A percentile compares a stretch with the other conserved stretches of the same genome.
Conservation (phyloP, 192 early-diverging fungal species). For the Backusella sp. region DNA sequence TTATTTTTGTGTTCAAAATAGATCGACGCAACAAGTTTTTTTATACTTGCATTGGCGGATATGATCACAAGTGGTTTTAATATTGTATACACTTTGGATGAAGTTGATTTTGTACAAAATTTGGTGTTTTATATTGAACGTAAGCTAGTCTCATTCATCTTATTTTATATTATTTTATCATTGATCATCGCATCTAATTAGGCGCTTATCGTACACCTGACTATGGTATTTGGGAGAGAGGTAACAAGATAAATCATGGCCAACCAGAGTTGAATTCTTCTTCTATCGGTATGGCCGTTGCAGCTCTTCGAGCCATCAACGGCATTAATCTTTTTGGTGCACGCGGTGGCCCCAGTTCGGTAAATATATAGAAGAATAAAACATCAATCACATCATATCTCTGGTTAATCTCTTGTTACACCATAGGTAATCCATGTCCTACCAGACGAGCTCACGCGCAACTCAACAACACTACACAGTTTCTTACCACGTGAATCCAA, state of each 20-base stretch:
- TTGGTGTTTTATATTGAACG: slow-evolving; percentile 87
- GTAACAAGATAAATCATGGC: slow-evolving; percentile 87
- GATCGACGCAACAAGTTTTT: slow-evolving; percentile 82
- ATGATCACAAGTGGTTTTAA: slow-evolving; percentile 76
- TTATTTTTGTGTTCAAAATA: not conserved
- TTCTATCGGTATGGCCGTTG: slow-evolving; percentile 84
- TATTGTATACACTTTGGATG: slow-evolving; percentile 76
- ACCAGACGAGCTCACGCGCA: slow-evolving; percentile 79
- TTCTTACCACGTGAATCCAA: slow-evolving; percentile 80
- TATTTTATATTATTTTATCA: not conserved
- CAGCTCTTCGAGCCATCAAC: slow-evolving; percentile 80
- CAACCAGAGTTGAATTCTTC: slow-evolving; percentile 83
- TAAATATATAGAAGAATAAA: not conserved
- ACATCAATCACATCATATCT: not conserved
- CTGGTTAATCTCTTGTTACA: not conserved
- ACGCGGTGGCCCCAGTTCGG: slow-evolving; percentile 69
- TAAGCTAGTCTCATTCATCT: slow-evolving; percentile 15
- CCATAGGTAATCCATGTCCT: slow-evolving; percentile 67
- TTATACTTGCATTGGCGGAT: slow-evolving; percentile 73
- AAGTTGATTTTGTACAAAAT: slow-evolving; percentile 84
- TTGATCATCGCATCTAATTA: not conserved
- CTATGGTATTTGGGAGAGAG: slow-evolving; percentile 87
- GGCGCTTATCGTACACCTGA: slow-evolving; percentile 75
- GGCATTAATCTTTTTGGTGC: slow-evolving; percentile 81
- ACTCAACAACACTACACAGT: slow-evolving; percentile 73